Conservation (phyloP, 2,329 filamentous ascomycete species). For the Penicillium sp. region DNA sequence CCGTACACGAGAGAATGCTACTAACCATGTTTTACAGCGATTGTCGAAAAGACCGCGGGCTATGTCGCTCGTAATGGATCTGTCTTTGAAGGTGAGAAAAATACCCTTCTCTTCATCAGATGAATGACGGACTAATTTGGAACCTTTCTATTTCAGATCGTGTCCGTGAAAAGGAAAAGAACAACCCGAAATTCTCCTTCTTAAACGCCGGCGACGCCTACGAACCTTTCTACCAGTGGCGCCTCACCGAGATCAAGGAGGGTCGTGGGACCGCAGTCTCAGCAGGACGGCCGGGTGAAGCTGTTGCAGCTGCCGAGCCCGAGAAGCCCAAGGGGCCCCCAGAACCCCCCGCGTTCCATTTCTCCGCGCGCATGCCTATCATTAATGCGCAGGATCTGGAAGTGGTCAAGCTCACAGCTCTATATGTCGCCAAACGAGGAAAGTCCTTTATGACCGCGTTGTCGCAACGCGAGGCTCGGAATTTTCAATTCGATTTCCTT, state of each 20-base stretch:
- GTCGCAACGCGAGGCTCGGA: conserved; percentile 83
- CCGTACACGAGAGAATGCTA: conserved; percentile 5
- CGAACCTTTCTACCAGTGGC: conserved; percentile 87
- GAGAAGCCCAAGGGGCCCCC: conserved; percentile 80
- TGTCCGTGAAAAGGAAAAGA: conserved; percentile 80
- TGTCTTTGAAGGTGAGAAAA: conserved; percentile 64
- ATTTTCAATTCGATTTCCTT: conserved; percentile 95
- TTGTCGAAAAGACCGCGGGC: conserved; percentile 92
- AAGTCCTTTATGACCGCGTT: conserved; percentile 88
- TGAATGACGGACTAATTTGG: not conserved
- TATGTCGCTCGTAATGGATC: conserved; percentile 74
- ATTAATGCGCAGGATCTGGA: conserved; percentile 93
- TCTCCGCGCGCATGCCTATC: conserved; percentile 94
- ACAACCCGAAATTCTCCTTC: conserved; percentile 91
- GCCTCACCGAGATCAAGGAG: conserved; percentile 79
- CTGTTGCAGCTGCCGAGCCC: conserved; percentile 54
- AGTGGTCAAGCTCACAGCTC: conserved; percentile 73
- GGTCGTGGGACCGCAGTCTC: conserved; percentile 80
- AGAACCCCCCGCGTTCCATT: conserved; percentile 84
- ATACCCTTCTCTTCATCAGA: not conserved
- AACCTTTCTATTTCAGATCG: conserved; percentile 55
- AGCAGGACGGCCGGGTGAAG: conserved; percentile 72
- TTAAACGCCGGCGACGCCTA: conserved; percentile 80
- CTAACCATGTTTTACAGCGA: conserved; percentile 49
- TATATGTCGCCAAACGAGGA: conserved; percentile 92